Conservation (phyloP, 192 early-diverging fungal species). For the Linnemannia elongata region DNA sequence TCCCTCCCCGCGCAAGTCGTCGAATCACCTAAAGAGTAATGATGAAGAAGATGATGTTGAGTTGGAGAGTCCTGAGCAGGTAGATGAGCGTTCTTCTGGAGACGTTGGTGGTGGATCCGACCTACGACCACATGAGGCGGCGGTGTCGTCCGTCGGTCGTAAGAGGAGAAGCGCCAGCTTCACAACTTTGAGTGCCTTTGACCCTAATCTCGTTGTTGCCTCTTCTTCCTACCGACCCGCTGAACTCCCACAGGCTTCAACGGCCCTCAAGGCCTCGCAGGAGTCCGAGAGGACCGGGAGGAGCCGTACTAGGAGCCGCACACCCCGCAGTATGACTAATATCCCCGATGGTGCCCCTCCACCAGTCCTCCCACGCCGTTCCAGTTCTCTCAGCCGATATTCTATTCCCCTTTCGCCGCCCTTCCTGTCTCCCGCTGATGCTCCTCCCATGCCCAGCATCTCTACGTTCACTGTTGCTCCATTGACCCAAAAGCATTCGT, state of each 20-base stretch:
- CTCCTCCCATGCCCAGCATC: conserved; percentile 25
- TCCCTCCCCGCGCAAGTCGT: conserved; percentile 35
- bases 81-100: conserved; percentile 31
- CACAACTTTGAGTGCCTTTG: conserved; percentile 44
- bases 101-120: conserved; percentile 41
- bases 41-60: conserved; percentile 15
- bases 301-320: conserved; percentile 43
- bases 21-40: conserved; percentile 50
- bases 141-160: conserved; percentile 34
- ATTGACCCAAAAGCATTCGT: not conserved
- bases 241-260: conserved; percentile 36
- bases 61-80: conserved; percentile 26
- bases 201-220: conserved; percentile 45
- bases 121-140: conserved; percentile 35
- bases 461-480: conserved; percentile 6
- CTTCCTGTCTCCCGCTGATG: conserved; percentile 14
- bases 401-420: conserved; percentile 30
- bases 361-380: conserved; percentile 40
- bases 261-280: conserved; percentile 35
- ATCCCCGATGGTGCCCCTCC: conserved; percentile 17
- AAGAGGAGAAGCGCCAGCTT: conserved; percentile 53
- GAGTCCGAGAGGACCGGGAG: conserved; percentile 52
- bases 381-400: conserved; percentile 45
- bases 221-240: conserved; percentile 49
- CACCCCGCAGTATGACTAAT: conserved; percentile 23